Percentiles rank a stretch among this genome's conserved stretches.
phyloP scores from a whole-genome alignment of 2,329 filamentous ascomycete species.

The Fusarium sp. region DNA sequence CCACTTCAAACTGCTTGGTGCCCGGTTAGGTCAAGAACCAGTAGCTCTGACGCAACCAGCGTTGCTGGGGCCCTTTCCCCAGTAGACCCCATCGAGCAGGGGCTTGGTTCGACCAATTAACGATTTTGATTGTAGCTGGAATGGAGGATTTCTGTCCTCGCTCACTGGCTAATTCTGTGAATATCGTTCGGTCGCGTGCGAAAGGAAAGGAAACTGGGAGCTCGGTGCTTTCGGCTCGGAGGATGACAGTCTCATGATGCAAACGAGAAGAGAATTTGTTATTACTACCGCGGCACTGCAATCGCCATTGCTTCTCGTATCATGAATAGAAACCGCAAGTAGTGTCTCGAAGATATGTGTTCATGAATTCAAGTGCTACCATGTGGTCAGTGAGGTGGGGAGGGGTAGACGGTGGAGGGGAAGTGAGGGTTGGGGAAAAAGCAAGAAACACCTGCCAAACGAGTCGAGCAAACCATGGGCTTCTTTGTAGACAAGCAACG shows the following conservation, averaged over 20 bases:
- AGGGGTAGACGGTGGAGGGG: slow-evolving; percentile 18
- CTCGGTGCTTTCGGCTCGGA: slow-evolving; percentile 34
- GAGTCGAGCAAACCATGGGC: slow-evolving; percentile 6
- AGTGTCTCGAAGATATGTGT: slow-evolving; percentile 7
- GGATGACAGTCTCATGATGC: slow-evolving; percentile 14
- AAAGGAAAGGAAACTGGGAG: slow-evolving; percentile 21
- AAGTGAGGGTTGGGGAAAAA: slow-evolving; percentile 3
- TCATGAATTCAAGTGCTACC: slow-evolving; percentile 4
- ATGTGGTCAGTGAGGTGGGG: slow-evolving; percentile 1
- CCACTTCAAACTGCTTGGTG: slow-evolving; percentile 18
- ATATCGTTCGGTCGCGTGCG: slow-evolving; percentile 15
- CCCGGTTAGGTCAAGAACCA: slow-evolving; percentile 24
- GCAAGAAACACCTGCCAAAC: not conserved
- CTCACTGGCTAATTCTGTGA: slow-evolving; percentile 23
- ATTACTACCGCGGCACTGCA: not conserved
- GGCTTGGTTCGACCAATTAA: slow-evolving; percentile 27
- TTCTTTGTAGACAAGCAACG: not conserved
- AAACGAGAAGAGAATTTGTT: not conserved
- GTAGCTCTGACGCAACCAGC: slow-evolving; percentile 42
- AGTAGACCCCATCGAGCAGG: slow-evolving; percentile 11
- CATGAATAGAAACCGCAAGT: not conserved
- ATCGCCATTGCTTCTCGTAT: not conserved
- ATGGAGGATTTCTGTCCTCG: slow-evolving; percentile 32
- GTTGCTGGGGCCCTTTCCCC: slow-evolving; percentile 14
- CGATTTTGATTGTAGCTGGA: slow-evolving; percentile 31